These are phyloP conservation scores for Blastobotrys parvus DNA, from an alignment of 805 yeast genomes.

Conservation along the genomic window DNA sequence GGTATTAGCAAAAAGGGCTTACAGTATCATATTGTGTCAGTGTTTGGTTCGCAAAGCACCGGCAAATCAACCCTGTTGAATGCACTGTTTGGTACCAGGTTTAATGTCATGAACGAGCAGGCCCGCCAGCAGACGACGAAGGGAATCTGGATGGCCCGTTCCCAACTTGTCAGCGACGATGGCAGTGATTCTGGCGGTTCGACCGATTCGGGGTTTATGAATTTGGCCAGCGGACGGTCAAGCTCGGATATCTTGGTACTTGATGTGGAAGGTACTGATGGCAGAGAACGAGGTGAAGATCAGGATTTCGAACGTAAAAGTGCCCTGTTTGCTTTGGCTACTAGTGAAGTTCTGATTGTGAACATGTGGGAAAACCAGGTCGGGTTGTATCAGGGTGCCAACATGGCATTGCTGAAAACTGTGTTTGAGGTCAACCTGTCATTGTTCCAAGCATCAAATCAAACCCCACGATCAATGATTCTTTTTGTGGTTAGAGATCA, in stretches of 20 bases:
- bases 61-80: conserved; percentile 93
- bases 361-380: conserved; percentile 97
- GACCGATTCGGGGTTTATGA: conserved; percentile 1
- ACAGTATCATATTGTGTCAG: conserved; percentile 84
- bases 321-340: conserved; percentile 87
- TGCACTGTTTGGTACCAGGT: conserved; percentile 72
- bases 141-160: conserved; percentile 70
- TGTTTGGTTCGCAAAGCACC: conserved; percentile 94
- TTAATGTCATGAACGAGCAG: conserved; percentile 88
- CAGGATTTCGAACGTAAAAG: conserved; percentile 97
- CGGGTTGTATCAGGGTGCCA: conserved; percentile 95
- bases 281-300: conserved; percentile 95
- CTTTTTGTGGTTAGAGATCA: conserved; percentile 91
- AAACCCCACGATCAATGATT: conserved; percentile 33
- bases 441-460: conserved; percentile 58
- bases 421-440: conserved; percentile 93
- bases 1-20: conserved; percentile 43
- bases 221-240: neutral
- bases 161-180: conserved; percentile 19
- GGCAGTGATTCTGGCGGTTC: neutral
- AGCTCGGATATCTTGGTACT: conserved; percentile 54
- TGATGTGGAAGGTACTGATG: conserved; percentile 99
- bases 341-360: conserved; percentile 81
- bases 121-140: conserved; percentile 85
- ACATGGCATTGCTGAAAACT: conserved; percentile 89